Evolutionary conservation across 257 asterid genomes (phyloP), one percentile per base, ranked within the genome.

Genomic region (Primulina tabacum): DNA sequence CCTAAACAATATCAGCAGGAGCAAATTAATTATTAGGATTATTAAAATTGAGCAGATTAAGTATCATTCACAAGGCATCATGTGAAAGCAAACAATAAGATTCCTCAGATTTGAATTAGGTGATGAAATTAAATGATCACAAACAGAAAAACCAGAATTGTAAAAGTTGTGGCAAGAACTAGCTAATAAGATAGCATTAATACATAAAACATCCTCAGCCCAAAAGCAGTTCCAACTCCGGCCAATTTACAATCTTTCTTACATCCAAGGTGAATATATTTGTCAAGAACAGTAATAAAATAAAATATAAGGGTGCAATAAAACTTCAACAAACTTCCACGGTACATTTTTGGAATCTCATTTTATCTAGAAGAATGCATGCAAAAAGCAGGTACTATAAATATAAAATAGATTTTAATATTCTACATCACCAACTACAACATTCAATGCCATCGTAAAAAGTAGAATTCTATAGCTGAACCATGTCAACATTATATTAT

Each of bases 1-100:
- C 37, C 57, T 33, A 68, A 63, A 70, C 35, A 71, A 60, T 67
- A 74, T 82, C 80, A 78, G 75, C 74, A 68, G 62, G 77, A 75
- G 63, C 66, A 67, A 72, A 72, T 33, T 59, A 72, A 61, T 47
- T 68, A 75, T 68, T 71, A 50, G 60, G 57, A 53, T 14, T 60
- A 68, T 26, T 43, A 71, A 68, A 64, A 64, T 30, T 26, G 66
- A 32, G 57, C 60, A 55, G 26, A 47, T 26, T 64, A 77, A 62
- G 69, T 30, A 62, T 55, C 29, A 32, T 28, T 63, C 28, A 20
- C 63, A 63, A 64, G 61, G 43, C 30, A 69, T 55, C 43, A 53
- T 38, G 71, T 70, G 73, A 71, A 64, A 71, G 47, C 64, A 21
- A 59, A 47, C 57, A 30, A 62, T n/a, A 53, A 57, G 8, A 14